A percentile compares a stretch with the other conserved stretches of the same genome.
phyloP scores from a whole-genome alignment of 345 rosid genomes.

The Zanthoxylum bungeanum region DNA sequence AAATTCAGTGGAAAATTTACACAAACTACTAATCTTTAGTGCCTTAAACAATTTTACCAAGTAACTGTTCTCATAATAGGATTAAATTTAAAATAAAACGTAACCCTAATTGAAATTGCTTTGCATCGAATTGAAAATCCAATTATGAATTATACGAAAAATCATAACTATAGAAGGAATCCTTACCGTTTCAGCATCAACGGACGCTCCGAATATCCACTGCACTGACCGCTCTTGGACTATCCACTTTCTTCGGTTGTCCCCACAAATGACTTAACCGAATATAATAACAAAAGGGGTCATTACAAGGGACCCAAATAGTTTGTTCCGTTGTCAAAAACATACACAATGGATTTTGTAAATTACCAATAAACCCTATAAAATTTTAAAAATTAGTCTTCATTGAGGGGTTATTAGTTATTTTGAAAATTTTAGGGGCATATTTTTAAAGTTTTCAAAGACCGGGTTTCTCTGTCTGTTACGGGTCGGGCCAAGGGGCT shows the following conservation, averaged over 20 bases:
- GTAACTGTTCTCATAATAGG: background rate
- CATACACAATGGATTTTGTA: too few relatives aligned
- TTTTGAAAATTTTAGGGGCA: background rate
- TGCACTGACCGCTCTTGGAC: background rate
- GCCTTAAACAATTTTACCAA: background rate
- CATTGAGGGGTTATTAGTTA: background rate
- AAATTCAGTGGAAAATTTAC: background rate
- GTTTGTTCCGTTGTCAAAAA: background rate
- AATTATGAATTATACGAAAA: background rate
- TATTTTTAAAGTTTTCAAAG: background rate
- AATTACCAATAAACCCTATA: background rate
- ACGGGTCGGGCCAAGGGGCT: background rate
- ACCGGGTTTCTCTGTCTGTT: background rate
- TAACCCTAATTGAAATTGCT: background rate
- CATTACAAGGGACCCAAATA: background rate
- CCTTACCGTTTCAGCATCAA: background rate
- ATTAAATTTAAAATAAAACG: background rate
- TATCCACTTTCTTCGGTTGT: background rate
- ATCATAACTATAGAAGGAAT: background rate
- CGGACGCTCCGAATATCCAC: background rate
- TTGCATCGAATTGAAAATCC: background rate
- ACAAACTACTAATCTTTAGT: background rate
- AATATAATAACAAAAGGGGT: background rate
- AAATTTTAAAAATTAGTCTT: background rate
- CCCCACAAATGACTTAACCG: background rate